These are phyloP conservation scores for Rhododendron simsii DNA, from an alignment of 148 eudicot species.

Conservation along the genomic window DNA sequence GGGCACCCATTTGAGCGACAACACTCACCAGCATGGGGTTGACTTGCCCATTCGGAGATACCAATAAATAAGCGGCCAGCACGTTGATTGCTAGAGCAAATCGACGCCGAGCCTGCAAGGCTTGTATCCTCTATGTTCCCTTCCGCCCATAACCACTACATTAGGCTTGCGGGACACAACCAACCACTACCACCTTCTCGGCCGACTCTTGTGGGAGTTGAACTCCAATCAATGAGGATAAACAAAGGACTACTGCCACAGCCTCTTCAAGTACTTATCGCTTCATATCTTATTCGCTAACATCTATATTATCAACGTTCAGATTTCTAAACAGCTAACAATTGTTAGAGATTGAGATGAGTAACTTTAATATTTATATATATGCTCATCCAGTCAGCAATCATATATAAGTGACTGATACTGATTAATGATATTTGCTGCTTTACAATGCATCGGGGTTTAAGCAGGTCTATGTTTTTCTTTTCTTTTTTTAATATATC, in stretches of 20 bases:
- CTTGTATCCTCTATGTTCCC: too few species aligned
- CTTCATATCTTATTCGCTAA: background rate
- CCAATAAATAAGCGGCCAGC: too few species aligned
- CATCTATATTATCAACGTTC: background rate
- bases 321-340: background rate
- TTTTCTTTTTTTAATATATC: background rate
- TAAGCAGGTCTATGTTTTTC: background rate
- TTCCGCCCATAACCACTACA: too few species aligned
- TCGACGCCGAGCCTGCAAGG: too few species aligned
- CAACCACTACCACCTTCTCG: constrained; percentile 18
- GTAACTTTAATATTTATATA: background rate
- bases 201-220: constrained; percentile 72
- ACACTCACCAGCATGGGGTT: too few species aligned
- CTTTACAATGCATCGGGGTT: background rate
- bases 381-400: background rate
- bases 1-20: too few species aligned
- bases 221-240: constrained; percentile 37
- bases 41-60: too few species aligned
- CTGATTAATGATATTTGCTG: background rate
- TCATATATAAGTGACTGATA: background rate
- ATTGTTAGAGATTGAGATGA: background rate
- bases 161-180: too few species aligned
- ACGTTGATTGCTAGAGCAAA: too few species aligned
- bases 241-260: constrained; percentile 52
- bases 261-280: constrained; percentile 54